These are phyloP conservation scores for Clausena lansium DNA, from an alignment of 345 rosid genomes.

Conservation along the genomic window DNA sequence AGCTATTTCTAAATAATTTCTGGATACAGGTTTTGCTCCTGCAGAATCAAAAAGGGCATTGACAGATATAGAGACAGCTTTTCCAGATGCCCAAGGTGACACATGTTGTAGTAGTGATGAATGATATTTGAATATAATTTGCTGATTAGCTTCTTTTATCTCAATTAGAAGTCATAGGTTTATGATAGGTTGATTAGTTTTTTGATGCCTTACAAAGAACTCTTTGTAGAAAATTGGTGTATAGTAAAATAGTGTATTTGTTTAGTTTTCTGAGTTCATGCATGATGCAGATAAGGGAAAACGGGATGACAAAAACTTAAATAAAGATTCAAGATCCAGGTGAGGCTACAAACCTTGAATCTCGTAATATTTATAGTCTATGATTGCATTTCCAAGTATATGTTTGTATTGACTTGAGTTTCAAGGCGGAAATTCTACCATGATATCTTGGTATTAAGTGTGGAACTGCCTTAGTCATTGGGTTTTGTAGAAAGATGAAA, in stretches of 20 bases:
- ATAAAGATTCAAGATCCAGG: conserved; percentile 25
- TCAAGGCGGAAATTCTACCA: background rate
- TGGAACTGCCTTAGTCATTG: background rate
- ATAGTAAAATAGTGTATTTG: background rate
- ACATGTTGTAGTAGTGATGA: background rate
- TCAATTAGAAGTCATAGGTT: background rate
- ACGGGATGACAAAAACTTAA: conserved; percentile 24
- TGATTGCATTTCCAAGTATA: background rate
- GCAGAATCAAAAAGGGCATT: conserved; percentile 36
- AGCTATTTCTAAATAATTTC: conserved; percentile 20
- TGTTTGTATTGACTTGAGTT: background rate
- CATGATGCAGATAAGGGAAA: conserved; percentile 37
- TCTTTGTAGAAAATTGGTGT: background rate
- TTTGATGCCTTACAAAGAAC: background rate
- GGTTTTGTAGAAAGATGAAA: background rate
- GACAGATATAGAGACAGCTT: conserved; percentile 31
- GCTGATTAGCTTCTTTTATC: background rate
- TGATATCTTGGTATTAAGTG: background rate
- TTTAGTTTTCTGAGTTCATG: conserved; percentile 3
- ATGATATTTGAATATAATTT: background rate
- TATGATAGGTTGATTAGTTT: background rate
- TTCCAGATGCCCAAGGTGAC: conserved; percentile 46
- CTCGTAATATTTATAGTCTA: background rate
- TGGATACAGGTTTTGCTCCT: conserved; percentile 68
- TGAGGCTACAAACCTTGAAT: conserved; percentile 24